A percentile compares a stretch with the other conserved stretches of the same genome.
phyloP scores from a whole-genome alignment of 2,329 filamentous ascomycete genomes.

The Ophiostoma tasmaniense region DNA sequence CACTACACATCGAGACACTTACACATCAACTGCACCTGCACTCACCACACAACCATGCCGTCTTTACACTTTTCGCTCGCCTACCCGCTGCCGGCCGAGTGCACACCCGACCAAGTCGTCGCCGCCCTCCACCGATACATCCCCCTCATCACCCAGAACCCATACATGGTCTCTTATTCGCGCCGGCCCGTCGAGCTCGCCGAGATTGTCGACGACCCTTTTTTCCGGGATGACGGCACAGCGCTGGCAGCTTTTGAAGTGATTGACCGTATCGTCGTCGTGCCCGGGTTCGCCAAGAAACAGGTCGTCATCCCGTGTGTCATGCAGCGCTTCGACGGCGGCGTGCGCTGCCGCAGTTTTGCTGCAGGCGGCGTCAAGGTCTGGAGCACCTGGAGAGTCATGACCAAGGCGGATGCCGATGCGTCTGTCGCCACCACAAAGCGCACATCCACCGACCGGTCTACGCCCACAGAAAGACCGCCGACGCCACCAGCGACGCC shows the following conservation, averaged over 20 bases:
- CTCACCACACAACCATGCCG: conserved; percentile 24
- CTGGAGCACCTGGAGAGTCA: conserved; percentile 32
- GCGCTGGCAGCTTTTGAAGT: conserved; percentile 27
- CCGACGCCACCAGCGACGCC: background rate
- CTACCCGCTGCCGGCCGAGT: conserved; percentile 34
- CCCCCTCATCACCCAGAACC: conserved; percentile 35
- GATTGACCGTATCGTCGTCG: conserved; percentile 31
- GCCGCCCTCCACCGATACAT: conserved; percentile 33
- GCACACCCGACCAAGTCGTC: conserved; percentile 33
- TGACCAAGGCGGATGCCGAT: conserved; percentile 18
- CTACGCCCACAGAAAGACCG: background rate
- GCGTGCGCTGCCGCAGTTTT: conserved; percentile 36
- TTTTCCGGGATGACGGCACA: conserved; percentile 31
- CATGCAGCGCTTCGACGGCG: conserved; percentile 35
- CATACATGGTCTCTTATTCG: conserved; percentile 32
- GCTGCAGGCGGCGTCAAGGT: conserved; percentile 37
- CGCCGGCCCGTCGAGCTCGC: conserved; percentile 28
- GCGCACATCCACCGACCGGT: background rate
- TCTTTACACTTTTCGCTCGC: conserved; percentile 31
- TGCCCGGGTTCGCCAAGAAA: conserved; percentile 34
- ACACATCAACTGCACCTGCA: background rate
- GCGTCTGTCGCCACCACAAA: background rate
- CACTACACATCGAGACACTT: background rate
- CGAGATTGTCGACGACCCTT: conserved; percentile 33
- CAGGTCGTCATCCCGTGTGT: conserved; percentile 35